These are phyloP conservation scores for Rheum nobile DNA, from an alignment of 148 eudicot genomes.

Conservation along the genomic window DNA sequence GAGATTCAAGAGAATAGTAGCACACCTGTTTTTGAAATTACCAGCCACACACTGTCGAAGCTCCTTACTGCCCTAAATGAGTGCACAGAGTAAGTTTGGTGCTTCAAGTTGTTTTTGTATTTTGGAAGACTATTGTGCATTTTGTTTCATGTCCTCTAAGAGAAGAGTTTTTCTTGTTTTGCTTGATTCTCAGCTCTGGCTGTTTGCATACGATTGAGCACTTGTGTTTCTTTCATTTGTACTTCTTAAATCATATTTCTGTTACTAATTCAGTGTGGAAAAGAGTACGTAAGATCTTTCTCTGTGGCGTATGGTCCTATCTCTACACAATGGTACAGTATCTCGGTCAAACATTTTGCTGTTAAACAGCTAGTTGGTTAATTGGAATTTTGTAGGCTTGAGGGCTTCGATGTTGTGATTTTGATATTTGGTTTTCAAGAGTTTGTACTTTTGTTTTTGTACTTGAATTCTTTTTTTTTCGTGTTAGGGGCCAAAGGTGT, in stretches of 20 bases:
- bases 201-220: neutral
- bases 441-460: neutral
- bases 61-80: slow-evolving; percentile 97
- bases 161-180: neutral
- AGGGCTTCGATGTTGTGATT: neutral
- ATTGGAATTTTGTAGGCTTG: neutral
- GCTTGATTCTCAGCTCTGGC: neutral
- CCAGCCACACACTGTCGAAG: slow-evolving; percentile 78
- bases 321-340: neutral
- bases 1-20: slow-evolving; percentile 91
- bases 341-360: neutral
- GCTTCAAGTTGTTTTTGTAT: neutral
- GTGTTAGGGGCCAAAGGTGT: neutral
- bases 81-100: slow-evolving; percentile 81
- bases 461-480: neutral
- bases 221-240: neutral
- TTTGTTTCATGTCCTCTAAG: neutral
- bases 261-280: neutral
- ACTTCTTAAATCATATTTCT: neutral
- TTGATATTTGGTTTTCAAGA: neutral
- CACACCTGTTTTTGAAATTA: slow-evolving; percentile 83
- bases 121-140: neutral
- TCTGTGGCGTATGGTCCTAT: neutral
- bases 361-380: neutral
- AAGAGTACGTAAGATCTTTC: neutral